Base-by-base conservation (phyloP, 1,284 basidiomycete species). In the Fistulinella cinereoalba region DNA sequence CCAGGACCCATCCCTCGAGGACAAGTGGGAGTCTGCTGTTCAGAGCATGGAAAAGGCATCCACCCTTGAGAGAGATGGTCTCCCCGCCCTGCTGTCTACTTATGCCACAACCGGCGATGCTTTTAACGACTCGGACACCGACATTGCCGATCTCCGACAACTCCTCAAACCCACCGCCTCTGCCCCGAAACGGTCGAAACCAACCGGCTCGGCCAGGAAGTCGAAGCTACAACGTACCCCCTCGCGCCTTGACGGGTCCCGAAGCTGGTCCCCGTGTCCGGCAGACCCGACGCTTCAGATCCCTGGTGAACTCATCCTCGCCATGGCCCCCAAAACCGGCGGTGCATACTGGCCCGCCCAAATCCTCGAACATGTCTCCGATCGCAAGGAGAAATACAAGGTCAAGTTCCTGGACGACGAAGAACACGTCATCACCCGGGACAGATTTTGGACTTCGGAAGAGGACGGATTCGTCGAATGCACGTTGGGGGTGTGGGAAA, bases 291-390 rank as follows among this genome's bases (percentile, higher is more conserved):
- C 69, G 3, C 67, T 84, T 16, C 64, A 73, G 11, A 76, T 87
- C 34, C 83, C 85, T 4, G 85, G 84, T 2, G 85, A 88, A 60
- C 64, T 79, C 1, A 66, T 88, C 3, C 66, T 86, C 10, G 80
- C 81, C 10, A 61, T 69, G 34, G 76, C 76, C 29, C 69, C 66
- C 19, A 68, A 56, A 41, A 57, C 53, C 10, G 50, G 59, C 4
- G 54, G 52, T n/a, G 64, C 63, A 19, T 83, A 80, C 55, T 88
- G 85, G 85, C 83, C 85, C 6, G 85, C 81, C 2, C 68, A 70
- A 57, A 65, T 88, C 37, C 57, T 80, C n/a, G 67, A 56, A 3
- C 85, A 81, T 55, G 49, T 79, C 21, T 62, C 61, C 1, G 61
- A 33, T 10, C 55, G 60, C 9, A 67, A 62, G 42, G 67, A 65